These are phyloP conservation scores for Babjeviella inositovora DNA, from an alignment of 805 yeast genomes.

Conservation along the genomic window DNA sequence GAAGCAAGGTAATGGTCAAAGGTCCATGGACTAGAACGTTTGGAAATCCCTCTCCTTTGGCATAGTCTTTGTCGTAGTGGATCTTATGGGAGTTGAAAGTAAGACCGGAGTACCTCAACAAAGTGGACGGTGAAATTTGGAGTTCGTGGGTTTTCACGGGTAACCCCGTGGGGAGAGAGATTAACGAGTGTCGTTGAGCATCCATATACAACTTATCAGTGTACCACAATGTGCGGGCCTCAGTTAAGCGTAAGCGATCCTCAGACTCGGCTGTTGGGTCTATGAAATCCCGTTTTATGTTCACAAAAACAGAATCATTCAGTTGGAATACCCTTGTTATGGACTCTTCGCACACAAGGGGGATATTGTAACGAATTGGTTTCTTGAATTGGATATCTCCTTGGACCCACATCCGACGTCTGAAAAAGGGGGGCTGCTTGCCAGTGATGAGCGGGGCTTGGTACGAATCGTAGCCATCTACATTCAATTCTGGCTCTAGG, in stretches of 20 bases:
- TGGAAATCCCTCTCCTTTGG: constrained; percentile 43
- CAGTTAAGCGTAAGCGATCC: constrained; percentile 24
- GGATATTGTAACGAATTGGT: constrained; percentile 8
- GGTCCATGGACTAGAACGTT: constrained; percentile 71
- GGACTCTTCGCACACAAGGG: constrained; percentile 19
- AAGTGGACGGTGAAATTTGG: constrained; percentile 21
- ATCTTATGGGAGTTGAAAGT: constrained; percentile 76
- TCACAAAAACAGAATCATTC: constrained; percentile 26
- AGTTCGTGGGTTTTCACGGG: constrained; percentile 11
- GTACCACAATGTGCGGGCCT: constrained; percentile 46
- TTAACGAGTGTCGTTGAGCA: constrained; percentile 3
- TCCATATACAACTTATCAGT: constrained; percentile 10
- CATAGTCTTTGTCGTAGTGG: constrained; percentile 52
- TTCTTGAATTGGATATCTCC: constrained; percentile 35
- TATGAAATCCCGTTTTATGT: constrained; percentile 31
- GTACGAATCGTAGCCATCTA: constrained; percentile 71
- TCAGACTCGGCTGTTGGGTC: constrained; percentile 8
- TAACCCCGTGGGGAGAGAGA: neutral
- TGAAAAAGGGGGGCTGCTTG: constrained; percentile 14
- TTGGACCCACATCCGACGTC: constrained; percentile 66
- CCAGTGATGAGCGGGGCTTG: constrained; percentile 39
- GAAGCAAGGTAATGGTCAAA: constrained; percentile 39
- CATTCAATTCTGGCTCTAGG: constrained; percentile 26
- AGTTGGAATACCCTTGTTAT: constrained; percentile 10
- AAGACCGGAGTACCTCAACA: constrained; percentile 55